These are phyloP conservation scores for Astragalus glycyphyllos DNA, from an alignment of 306 rosid species.

Conservation along the genomic window DNA sequence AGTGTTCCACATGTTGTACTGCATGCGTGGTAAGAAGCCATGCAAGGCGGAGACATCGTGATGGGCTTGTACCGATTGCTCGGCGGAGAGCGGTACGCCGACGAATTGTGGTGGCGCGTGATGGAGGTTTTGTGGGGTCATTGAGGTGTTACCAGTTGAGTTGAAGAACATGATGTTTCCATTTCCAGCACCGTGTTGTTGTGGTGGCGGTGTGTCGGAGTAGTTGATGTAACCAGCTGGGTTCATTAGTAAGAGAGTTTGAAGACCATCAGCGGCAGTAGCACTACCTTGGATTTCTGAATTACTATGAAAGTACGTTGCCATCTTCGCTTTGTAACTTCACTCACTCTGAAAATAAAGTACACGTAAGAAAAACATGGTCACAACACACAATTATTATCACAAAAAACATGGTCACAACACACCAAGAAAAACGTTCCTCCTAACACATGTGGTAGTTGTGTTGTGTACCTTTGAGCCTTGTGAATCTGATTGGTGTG, in stretches of 20 bases:
- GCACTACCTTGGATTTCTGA: slow-evolving; percentile 77
- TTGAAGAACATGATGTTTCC: slow-evolving; percentile 63
- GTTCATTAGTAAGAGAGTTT: slow-evolving; percentile 90
- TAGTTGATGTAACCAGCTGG: slow-evolving; percentile 78
- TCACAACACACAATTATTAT: slow-evolving; percentile 36
- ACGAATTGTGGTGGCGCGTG: slow-evolving; percentile 80
- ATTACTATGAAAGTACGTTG: slow-evolving; percentile 86
- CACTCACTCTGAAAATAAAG: slow-evolving; percentile 50
- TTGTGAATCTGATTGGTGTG: slow-evolving; percentile 34
- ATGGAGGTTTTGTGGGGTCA: slow-evolving; percentile 40
- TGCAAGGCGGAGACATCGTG: slow-evolving; percentile 76
- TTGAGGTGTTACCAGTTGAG: slow-evolving; percentile 52
- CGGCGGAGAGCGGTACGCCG: slow-evolving; percentile 60
- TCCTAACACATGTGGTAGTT: slow-evolving; percentile 1
- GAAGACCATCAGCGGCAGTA: slow-evolving; percentile 68
- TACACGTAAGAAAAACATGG: too few relatives aligned
- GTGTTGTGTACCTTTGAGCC: slow-evolving; percentile 37
- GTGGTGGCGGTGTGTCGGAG: slow-evolving; percentile 73
- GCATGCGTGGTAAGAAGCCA: slow-evolving; percentile 76
- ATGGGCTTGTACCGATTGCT: slow-evolving; percentile 56
- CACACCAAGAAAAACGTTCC: too few relatives aligned
- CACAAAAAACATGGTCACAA: too few relatives aligned
- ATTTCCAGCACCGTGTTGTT: slow-evolving; percentile 47
- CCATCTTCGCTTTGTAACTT: slow-evolving; percentile 57
- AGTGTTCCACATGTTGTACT: slow-evolving; percentile 75